These are phyloP conservation scores for Phytopythium oedochilum DNA, from an alignment of 352 stramenopile genomes.

Conservation along the genomic window DNA sequence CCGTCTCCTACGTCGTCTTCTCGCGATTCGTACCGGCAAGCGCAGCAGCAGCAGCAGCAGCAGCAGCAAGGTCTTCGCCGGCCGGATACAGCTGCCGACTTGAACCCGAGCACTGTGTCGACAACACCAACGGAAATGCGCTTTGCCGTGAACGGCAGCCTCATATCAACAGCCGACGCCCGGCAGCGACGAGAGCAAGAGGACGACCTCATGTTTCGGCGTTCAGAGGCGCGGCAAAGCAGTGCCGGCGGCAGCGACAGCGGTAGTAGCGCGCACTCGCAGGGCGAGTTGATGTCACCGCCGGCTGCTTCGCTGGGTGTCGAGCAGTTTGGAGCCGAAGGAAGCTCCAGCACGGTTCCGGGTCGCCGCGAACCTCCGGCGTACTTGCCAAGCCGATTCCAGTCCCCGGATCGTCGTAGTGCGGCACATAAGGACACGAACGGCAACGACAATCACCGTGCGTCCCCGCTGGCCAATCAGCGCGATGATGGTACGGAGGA, in stretches of 20 bases:
- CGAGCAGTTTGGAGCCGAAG: not conserved
- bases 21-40: not conserved
- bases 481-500: not conserved
- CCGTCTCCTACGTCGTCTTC: not conserved
- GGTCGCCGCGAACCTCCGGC: not conserved
- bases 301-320: not conserved
- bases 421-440: too few relatives aligned
- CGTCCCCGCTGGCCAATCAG: not conserved
- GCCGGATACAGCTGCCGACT: not conserved
- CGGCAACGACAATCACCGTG: constrained; percentile 7
- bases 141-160: constrained; percentile 13
- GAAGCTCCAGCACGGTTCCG: not conserved
- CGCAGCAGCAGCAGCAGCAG: not conserved
- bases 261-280: not conserved
- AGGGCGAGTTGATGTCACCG: not conserved
- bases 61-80: not conserved
- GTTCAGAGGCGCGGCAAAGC: not conserved
- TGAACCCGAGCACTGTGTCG: constrained; percentile 5
- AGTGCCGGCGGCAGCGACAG: not conserved
- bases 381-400: constrained; percentile 1
- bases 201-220: constrained; percentile 10
- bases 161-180: constrained; percentile 10
- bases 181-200: constrained; percentile 3
- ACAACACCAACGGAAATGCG: constrained; percentile 10
- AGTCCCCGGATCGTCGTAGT: not conserved